Conservation (phyloP, 495 filamentous ascomycete genomes). For the Tricharina praecox region DNA sequence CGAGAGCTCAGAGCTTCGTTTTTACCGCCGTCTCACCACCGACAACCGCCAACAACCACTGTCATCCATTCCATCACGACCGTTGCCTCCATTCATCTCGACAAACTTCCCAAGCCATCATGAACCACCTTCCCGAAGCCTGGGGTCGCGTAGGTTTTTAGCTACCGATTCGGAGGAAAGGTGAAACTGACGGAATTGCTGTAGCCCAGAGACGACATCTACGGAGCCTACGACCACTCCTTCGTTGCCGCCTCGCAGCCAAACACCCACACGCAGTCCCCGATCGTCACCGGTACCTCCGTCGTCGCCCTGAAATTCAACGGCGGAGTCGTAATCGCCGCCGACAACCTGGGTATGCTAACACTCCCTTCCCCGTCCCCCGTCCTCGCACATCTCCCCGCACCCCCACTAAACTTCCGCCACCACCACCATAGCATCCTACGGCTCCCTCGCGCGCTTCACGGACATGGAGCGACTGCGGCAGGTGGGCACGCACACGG, state of each 20-base stretch:
- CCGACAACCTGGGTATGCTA: slow-evolving; percentile 97
- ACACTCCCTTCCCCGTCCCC: slow-evolving; percentile 12
- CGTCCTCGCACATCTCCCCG: neutral
- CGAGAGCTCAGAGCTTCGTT: too few relatives aligned
- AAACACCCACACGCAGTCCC: slow-evolving; percentile 72
- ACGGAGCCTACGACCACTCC: slow-evolving; percentile 77
- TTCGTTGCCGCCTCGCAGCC: slow-evolving; percentile 48
- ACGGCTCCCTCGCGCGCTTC: slow-evolving; percentile 93
- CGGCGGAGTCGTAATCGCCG: slow-evolving; percentile 86
- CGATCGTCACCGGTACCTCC: slow-evolving; percentile 89
- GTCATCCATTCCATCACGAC: neutral
- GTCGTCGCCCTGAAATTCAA: slow-evolving; percentile 89
- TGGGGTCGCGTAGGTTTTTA: slow-evolving; percentile 74
- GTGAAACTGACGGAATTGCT: slow-evolving; percentile 7
- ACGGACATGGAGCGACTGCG: slow-evolving; percentile 82
- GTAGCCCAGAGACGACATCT: slow-evolving; percentile 87
- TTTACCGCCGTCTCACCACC: too few relatives aligned
- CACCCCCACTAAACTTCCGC: neutral
- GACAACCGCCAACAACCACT: too few relatives aligned
- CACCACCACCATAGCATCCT: slow-evolving; percentile 57
- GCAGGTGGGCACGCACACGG: slow-evolving; percentile 55
- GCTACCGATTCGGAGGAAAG: slow-evolving; percentile 11
- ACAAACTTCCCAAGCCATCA: slow-evolving; percentile 27
- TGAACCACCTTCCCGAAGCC: slow-evolving; percentile 91
- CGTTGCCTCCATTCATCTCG: slow-evolving; percentile 8